Percentiles rank a stretch among this genome's conserved stretches.
phyloP scores from a whole-genome alignment of 192 early-diverging fungal genomes.

The Piromyces finnis region DNA sequence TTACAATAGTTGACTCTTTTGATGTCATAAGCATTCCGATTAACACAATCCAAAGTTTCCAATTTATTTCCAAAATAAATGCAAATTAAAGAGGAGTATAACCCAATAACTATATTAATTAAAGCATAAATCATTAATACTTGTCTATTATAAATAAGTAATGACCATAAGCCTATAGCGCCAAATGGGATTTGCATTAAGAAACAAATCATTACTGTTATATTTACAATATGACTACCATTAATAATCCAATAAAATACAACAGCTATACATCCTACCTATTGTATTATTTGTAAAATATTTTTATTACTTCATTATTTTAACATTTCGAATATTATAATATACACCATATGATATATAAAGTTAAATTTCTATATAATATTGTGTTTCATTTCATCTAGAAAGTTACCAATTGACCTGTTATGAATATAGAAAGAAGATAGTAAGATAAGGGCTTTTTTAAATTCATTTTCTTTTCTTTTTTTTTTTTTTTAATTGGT shows the following conservation, averaged over 20 bases:
- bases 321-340: no score
- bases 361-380: no score
- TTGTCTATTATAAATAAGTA: neutral
- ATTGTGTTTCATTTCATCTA: no score
- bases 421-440: no score
- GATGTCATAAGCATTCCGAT: neutral
- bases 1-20: neutral
- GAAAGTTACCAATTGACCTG: no score
- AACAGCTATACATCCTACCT: neutral
- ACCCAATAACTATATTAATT: neutral
- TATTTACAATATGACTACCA: neutral
- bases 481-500: no score
- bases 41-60: neutral
- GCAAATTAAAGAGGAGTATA: neutral
- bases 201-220: neutral
- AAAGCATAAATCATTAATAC: neutral
- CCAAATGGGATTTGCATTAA: neutral
- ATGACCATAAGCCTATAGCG: neutral
- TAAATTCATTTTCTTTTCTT: no score
- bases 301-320: no score
- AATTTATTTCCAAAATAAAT: neutral
- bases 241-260: neutral
- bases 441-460: no score
- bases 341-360: no score
- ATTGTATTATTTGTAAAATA: neutral